Percentiles rank a stretch among this genome's conserved stretches.
Evolutionary conservation across 352 stramenopile genomes (phyloP).

Genomic region (Ochromonadaceae sp.): DNA sequence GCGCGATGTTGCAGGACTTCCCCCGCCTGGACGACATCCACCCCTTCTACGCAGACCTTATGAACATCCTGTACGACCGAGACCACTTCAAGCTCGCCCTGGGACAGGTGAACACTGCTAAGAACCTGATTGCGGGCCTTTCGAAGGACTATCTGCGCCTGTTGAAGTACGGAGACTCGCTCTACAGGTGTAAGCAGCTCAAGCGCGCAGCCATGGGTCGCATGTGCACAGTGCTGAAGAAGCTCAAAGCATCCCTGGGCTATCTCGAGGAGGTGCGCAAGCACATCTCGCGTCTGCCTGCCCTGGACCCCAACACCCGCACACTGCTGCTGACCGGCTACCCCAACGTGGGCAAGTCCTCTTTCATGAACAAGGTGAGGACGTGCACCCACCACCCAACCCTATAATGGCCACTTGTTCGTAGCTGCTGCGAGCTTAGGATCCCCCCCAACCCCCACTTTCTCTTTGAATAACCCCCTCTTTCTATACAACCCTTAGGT

Average conservation of each 20-base stretch:
- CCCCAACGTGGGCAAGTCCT: constrained; percentile 99
- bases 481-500: too few species aligned
- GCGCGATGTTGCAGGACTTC: constrained; percentile 94
- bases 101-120: constrained; percentile 95
- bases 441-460: too few species aligned
- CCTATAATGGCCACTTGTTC: too few species aligned
- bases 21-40: constrained; percentile 92
- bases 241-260: constrained; percentile 91
- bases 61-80: constrained; percentile 98
- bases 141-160: constrained; percentile 96
- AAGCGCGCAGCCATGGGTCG: constrained; percentile 96
- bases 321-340: constrained; percentile 96
- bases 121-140: constrained; percentile 90
- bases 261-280: constrained; percentile 94
- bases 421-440: too few species aligned
- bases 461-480: too few species aligned
- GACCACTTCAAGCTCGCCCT: constrained; percentile 99
- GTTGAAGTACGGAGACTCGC: constrained; percentile 98
- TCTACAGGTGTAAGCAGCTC: constrained; percentile 99
- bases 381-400: too few species aligned
- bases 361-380: constrained; percentile 99
- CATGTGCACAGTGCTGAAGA: constrained; percentile 98
- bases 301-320: constrained; percentile 95
- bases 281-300: constrained; percentile 93
- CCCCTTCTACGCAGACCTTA: constrained; percentile 98